Conservation (phyloP, 345 rosid genomes). For the Moricandia moricandioides region DNA sequence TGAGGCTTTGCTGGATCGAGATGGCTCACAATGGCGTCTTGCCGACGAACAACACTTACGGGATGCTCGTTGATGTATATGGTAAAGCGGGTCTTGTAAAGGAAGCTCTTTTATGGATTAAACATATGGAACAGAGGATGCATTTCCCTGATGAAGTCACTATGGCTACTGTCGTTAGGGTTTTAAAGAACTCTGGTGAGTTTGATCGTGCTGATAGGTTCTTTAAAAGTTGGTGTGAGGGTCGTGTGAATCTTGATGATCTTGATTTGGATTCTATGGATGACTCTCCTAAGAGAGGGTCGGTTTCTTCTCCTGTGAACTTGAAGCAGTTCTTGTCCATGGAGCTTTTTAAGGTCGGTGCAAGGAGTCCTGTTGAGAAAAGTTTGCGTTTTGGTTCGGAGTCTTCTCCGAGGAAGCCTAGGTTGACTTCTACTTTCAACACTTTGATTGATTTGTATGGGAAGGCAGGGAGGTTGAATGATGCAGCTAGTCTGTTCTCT, state of each 20-base stretch:
- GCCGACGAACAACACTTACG: constrained; percentile 74
- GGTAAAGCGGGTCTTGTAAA: constrained; percentile 79
- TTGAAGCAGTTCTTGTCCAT: constrained; percentile 75
- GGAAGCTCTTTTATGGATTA: constrained; percentile 87
- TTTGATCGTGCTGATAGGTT: constrained; percentile 74
- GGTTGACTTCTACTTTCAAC: constrained; percentile 68
- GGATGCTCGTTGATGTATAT: constrained; percentile 87
- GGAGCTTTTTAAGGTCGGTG: constrained; percentile 73
- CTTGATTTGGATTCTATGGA: constrained; percentile 57
- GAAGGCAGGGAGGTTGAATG: constrained; percentile 77
- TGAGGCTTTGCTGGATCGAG: constrained; percentile 77
- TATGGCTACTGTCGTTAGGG: constrained; percentile 72
- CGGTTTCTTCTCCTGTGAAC: constrained; percentile 46
- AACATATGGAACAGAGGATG: constrained; percentile 73
- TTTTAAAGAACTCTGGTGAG: constrained; percentile 70
- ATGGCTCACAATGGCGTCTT: constrained; percentile 73
- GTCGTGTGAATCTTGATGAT: constrained; percentile 59
- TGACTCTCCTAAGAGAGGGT: constrained; percentile 9
- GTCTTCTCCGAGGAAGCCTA: constrained; percentile 51
- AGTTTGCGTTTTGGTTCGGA: constrained; percentile 30
- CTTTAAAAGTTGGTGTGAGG: constrained; percentile 74
- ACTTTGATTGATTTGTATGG: constrained; percentile 89
- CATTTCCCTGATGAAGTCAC: constrained; percentile 78
- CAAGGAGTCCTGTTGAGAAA: constrained; percentile 47
- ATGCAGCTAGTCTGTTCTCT: constrained; percentile 71